Base-by-base conservation (phyloP, 208 protist genomes). In the Trichomonas vaginalis region DNA sequence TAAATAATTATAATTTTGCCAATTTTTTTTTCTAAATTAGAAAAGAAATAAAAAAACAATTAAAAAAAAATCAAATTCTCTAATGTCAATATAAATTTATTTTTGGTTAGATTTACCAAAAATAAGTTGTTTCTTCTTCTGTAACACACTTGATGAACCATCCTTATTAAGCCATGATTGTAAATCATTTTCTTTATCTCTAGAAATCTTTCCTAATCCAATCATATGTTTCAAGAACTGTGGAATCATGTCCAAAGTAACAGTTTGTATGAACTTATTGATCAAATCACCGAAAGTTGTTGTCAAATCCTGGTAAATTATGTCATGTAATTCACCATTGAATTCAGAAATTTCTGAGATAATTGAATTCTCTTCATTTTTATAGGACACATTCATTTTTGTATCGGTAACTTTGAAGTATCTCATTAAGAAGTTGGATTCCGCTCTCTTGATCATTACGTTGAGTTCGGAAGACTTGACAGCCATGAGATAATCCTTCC, bases 141-240 rank as follows among this genome's bases (percentile, higher is more conserved):
- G 27, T 21, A 83, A 83, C n/a, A 40, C 79, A 83, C 12, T 40
- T 15, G 27, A 42, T 40, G 10, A 21, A 12, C 35, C 35, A 83
- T 92, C 45, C 1, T 51, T n/a, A 47, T 42, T 40, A 0, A 51
- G 27, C 40, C 45, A 48, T 39, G 17, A 8, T 3, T 92, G 42
- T 0, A 51, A 3, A 9, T 35, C 45, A 17, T 35, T 51, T 51
- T 92, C 86, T 92, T 92, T 42, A 92, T 39, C 46, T 51, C 37
- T 42, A 4, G 23, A 45, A 35, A 92, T 40, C n/a, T 92, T 92
- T 45, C 86, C 86, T 6, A 92, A 32, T 17, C 86, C 86, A 9
- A 92, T 51, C 45, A 92, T 39, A 39, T 92, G 86, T 21, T 92
- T 92, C 40, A 92, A 47, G 45, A 92, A 92, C 27, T 92, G 86